These are phyloP conservation scores for Neolentinus lepideus DNA, from an alignment of 1,284 basidiomycete species.

Conservation along the genomic window DNA sequence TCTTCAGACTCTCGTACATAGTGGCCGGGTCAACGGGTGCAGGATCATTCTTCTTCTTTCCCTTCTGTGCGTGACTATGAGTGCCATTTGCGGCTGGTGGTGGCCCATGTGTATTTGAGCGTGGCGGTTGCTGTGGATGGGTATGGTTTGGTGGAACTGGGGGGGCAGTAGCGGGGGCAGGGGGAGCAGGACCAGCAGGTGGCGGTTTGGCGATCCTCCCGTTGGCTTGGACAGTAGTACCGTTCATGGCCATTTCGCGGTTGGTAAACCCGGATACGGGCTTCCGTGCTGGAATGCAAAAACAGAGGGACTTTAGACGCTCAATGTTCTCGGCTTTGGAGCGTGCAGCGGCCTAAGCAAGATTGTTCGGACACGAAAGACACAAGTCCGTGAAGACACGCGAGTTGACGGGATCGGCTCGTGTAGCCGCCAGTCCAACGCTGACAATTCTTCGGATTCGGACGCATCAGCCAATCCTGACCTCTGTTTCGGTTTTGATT, in stretches of 20 bases:
- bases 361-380: background rate
- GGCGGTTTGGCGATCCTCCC: slow-evolving; percentile 26
- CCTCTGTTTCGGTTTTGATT: background rate
- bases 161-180: slow-evolving; percentile 42
- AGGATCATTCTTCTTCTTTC: slow-evolving; percentile 61
- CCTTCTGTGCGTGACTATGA: slow-evolving; percentile 28
- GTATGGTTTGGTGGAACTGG: slow-evolving; percentile 33
- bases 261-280: background rate
- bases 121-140: slow-evolving; percentile 13
- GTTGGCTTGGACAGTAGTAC: slow-evolving; percentile 5
- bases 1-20: slow-evolving; percentile 83
- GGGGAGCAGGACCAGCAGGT: slow-evolving; percentile 52
- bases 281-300: slow-evolving; percentile 16
- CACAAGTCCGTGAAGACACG: background rate
- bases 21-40: slow-evolving; percentile 67
- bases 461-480: background rate
- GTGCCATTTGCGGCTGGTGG: slow-evolving; percentile 22
- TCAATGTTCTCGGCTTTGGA: slow-evolving; percentile 13
- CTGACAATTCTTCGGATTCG: background rate
- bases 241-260: slow-evolving; percentile 19
- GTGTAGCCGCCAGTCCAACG: background rate
- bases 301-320: slow-evolving; percentile 17
- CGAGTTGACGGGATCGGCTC: background rate
- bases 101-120: slow-evolving; percentile 10
- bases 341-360: background rate